Evolutionary conservation across 2,329 filamentous ascomycete species (phyloP).

Genomic region (Pochonia chlamydosporia): DNA sequence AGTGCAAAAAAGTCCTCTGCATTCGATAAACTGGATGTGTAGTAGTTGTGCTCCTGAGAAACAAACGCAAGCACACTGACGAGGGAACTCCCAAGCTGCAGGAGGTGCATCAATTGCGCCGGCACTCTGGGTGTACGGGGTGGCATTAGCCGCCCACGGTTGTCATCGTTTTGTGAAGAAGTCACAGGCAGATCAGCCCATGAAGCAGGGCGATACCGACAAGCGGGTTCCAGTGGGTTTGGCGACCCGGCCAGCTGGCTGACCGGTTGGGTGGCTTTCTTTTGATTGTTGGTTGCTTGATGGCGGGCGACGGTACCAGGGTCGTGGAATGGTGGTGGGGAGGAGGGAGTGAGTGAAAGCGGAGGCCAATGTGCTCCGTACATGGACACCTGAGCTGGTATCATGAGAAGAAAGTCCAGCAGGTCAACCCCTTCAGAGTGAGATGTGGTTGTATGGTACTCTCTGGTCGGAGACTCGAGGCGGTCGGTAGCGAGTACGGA

Average conservation of each 20-base stretch:
- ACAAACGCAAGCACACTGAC: conserved; percentile 1
- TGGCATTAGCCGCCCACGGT: neutral
- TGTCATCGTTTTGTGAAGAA: neutral
- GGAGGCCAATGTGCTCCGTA: neutral
- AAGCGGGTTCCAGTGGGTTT: conserved; percentile 5
- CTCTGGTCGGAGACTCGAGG: too few species aligned
- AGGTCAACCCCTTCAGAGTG: neutral
- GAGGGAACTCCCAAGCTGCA: neutral
- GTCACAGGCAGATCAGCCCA: neutral
- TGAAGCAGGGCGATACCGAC: conserved; percentile 1
- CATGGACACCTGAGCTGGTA: too few species aligned
- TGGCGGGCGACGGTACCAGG: neutral
- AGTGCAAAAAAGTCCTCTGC: neutral
- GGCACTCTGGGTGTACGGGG: neutral
- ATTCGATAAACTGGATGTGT: neutral
- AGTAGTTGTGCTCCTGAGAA: neutral
- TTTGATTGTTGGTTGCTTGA: conserved; percentile 1
- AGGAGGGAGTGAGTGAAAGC: neutral
- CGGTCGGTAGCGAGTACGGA: too few species aligned
- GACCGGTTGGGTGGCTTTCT: conserved; percentile 5
- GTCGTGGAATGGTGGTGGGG: conserved; percentile 1
- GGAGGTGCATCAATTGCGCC: neutral
- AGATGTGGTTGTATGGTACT: too few species aligned
- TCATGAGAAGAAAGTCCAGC: neutral
- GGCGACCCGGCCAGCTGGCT: conserved; percentile 4